phyloP scores from a whole-genome alignment of 2,329 filamentous ascomycete species.

The Aspergillus spinulosporus region DNA sequence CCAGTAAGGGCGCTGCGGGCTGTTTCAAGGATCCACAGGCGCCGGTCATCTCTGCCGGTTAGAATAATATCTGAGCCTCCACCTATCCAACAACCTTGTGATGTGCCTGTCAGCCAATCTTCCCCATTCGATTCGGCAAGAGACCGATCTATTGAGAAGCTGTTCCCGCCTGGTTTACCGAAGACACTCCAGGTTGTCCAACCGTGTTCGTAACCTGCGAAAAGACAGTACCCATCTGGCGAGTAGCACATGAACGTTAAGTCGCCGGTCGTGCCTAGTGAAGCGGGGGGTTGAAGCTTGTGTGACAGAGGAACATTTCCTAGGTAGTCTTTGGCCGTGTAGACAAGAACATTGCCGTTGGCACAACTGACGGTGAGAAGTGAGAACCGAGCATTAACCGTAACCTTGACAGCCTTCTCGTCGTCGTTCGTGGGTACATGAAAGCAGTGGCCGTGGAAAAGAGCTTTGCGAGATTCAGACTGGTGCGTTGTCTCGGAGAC shows the following conservation, averaged over 20 bases:
- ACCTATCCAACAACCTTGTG: slow-evolving; percentile 79
- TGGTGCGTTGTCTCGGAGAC: slow-evolving; percentile 45
- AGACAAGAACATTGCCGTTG: slow-evolving; percentile 81
- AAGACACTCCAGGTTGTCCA: slow-evolving; percentile 99
- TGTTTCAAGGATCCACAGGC: slow-evolving; percentile 86
- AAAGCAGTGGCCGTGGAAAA: slow-evolving; percentile 91
- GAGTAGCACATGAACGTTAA: slow-evolving; percentile 81
- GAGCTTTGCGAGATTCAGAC: slow-evolving; percentile 56
- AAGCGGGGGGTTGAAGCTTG: slow-evolving; percentile 68
- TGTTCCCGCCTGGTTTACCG: slow-evolving; percentile 82
- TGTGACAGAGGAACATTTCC: slow-evolving; percentile 91
- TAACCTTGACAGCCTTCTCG: slow-evolving; percentile 68
- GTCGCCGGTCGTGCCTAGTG: slow-evolving; percentile 65
- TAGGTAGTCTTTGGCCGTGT: slow-evolving; percentile 87
- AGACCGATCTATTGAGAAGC: slow-evolving; percentile 69
- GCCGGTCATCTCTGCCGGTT: slow-evolving; percentile 68
- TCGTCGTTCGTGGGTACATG: slow-evolving; percentile 66
- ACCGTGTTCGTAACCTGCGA: slow-evolving; percentile 86
- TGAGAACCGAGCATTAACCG: slow-evolving; percentile 94
- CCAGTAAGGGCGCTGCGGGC: slow-evolving; percentile 90
- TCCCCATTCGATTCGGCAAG: slow-evolving; percentile 70
- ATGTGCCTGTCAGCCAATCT: slow-evolving; percentile 78
- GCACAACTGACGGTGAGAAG: slow-evolving; percentile 82
- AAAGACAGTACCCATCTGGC: slow-evolving; percentile 92
- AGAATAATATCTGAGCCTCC: slow-evolving; percentile 84